Conservation (phyloP, 768 basidiomycete genomes). For the Amanita phalloides region DNA sequence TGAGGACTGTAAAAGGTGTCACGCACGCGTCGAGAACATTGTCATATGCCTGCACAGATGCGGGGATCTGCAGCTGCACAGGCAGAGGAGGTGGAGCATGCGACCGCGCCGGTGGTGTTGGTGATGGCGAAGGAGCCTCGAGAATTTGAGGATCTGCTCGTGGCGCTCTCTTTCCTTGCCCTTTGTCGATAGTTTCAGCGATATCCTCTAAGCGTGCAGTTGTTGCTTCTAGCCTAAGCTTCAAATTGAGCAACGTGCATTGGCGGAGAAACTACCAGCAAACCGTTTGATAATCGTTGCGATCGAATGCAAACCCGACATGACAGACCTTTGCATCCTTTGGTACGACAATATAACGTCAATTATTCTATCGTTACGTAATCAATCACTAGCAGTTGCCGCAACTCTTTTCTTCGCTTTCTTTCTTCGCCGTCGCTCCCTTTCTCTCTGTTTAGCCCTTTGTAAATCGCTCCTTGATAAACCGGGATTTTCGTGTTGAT, state of each 20-base stretch:
- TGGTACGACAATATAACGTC: no score
- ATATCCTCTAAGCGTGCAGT: slow-evolving; percentile 92
- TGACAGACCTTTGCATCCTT: slow-evolving; percentile 4
- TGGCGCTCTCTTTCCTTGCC: background rate
- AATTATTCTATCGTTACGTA: background rate
- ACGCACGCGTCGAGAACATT: slow-evolving; percentile 69
- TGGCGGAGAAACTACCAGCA: slow-evolving; percentile 9
- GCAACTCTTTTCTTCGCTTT: slow-evolving; percentile 65
- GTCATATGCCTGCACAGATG: slow-evolving; percentile 63
- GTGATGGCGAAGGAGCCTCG: slow-evolving; percentile 18
- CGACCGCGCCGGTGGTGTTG: slow-evolving; percentile 23
- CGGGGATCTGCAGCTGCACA: slow-evolving; percentile 30
- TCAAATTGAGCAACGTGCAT: background rate
- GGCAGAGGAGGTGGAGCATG: slow-evolving; percentile 19
- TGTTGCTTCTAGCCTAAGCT: slow-evolving; percentile 79
- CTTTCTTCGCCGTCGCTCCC: slow-evolving; percentile 65
- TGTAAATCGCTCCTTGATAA: slow-evolving; percentile 59
- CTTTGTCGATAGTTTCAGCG: slow-evolving; percentile 29
- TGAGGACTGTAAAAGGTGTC: slow-evolving; percentile 63
- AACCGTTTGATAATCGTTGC: slow-evolving; percentile 81
- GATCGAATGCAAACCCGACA: slow-evolving; percentile 58
- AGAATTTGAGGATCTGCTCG: slow-evolving; percentile 15
- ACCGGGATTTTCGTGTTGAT: slow-evolving; percentile 64
- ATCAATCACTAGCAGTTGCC: slow-evolving; percentile 15
- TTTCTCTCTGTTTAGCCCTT: slow-evolving; percentile 64